Conservation (phyloP, 2,329 filamentous ascomycete species). For the Bipolaris zeicola region DNA sequence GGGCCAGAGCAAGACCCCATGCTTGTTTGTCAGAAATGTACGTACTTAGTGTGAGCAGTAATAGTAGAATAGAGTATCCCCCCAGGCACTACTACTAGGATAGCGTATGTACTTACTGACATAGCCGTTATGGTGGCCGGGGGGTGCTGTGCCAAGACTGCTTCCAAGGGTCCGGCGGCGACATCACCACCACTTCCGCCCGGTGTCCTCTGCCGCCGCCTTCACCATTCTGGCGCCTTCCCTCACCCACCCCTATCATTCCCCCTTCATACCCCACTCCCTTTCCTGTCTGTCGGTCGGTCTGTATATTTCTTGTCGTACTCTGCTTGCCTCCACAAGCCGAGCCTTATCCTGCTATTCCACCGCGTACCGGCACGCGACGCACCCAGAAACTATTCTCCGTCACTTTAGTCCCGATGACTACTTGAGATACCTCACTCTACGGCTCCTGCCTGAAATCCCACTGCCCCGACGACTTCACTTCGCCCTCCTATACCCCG, state of each 20-base stretch:
- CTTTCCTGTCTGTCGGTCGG: neutral
- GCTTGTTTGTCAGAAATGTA: neutral
- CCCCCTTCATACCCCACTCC: neutral
- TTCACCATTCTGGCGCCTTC: neutral
- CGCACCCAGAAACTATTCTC: neutral
- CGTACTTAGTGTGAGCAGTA: neutral
- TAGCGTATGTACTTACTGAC: neutral
- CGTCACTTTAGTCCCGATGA: conserved; percentile 24
- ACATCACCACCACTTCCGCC: conserved; percentile 4
- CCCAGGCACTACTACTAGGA: neutral
- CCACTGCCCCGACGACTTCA: neutral
- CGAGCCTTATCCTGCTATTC: neutral
- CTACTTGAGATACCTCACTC: conserved; percentile 26
- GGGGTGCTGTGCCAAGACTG: conserved; percentile 1
- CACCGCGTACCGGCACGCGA: neutral
- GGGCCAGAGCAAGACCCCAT: neutral
- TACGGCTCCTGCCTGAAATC: conserved; percentile 28
- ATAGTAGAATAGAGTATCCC: neutral
- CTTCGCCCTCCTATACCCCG: conserved; percentile 3
- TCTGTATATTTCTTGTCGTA: neutral
- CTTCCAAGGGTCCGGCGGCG: neutral
- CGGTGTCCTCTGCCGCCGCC: neutral
- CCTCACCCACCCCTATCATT: neutral
- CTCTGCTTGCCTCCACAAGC: neutral
- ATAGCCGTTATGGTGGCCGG: neutral